Evolutionary conservation across 2,329 filamentous ascomycete genomes (phyloP).

Genomic region (Myriosclerotinia curreyana): DNA sequence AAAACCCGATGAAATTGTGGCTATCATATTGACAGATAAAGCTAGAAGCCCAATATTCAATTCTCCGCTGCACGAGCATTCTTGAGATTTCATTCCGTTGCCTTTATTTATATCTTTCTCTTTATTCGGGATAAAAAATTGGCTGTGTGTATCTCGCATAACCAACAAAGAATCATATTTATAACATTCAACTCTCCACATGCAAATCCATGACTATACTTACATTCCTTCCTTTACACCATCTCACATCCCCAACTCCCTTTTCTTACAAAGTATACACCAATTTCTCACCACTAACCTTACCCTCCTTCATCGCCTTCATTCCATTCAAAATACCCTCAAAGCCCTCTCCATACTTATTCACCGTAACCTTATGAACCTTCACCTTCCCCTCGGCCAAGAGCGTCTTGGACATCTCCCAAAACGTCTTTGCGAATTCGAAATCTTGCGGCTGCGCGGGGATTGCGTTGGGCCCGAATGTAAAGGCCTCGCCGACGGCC

Average conservation of each 20-base stretch:
- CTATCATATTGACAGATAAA: neutral
- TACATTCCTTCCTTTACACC: neutral
- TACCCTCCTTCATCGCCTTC: conserved; percentile 33
- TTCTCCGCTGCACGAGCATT: too few relatives aligned
- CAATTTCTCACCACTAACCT: conserved; percentile 46
- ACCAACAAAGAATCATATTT: neutral
- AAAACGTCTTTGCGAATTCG: conserved; percentile 43
- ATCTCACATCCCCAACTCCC: too few relatives aligned
- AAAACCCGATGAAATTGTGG: neutral
- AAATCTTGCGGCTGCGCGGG: conserved; percentile 37
- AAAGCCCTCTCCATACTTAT: conserved; percentile 37
- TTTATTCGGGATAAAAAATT: conserved; percentile 1
- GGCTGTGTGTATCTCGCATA: neutral
- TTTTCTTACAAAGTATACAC: conserved; percentile 43
- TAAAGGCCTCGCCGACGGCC: conserved; percentile 42
- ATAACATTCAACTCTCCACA: neutral
- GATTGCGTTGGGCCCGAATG: conserved; percentile 25
- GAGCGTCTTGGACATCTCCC: conserved; percentile 39
- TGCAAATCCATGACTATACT: neutral
- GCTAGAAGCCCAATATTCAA: too few relatives aligned
- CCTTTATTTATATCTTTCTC: neutral
- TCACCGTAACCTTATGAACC: conserved; percentile 36
- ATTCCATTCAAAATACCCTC: conserved; percentile 36
- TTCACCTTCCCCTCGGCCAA: conserved; percentile 42
- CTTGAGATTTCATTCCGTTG: neutral